Base-by-base conservation (phyloP, 164 flowering plant genomes). In the Buxus sempervirens region DNA sequence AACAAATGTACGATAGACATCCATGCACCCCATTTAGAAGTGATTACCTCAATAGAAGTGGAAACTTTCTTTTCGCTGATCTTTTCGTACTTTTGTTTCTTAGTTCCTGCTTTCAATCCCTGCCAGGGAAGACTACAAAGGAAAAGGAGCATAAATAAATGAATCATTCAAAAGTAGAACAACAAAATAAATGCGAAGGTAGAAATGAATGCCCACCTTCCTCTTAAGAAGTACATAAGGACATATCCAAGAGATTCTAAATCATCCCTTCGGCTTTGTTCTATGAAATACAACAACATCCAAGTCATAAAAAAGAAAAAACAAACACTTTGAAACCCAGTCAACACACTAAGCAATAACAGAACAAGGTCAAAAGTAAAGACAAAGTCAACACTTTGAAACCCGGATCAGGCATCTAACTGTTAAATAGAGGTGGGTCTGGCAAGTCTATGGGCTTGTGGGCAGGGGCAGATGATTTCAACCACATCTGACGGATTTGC, bases 221-320 rank as follows among this genome's bases (percentile, higher is more conserved):
- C 98, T 80, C 88, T 85, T 23, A 93, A 66, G 73, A 93, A 93
- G 69, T 93, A 93, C 96, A 93, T 86, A 49, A 93, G 89, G 65
- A 93, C 93, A 76, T 81, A 93, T 70, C 98, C 98, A 75, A 93
- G 96, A 73, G 98, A 93, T 75, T 93, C 98, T 62, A 93, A 75
- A 80, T 93, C 98, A 77, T 93, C 98, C 74, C 98, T 85, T 65
- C 98, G 83, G 73, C 98, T 93, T 88, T 93, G 98, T 77, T 93
- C 98, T 93, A 57, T 12, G 55, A 9, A 54, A 27, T 49, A 25
- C 69, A 69, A 76, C 24, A 70, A 21, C 28, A 55, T 23, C 38
- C 65, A 4, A 56, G 49, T 71, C 54, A 64, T 22, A 69, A 22
- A 69, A 20, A 48, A 23, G 21, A 22, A 41, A 13, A 41, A 41